Conservation (phyloP, 2,329 filamentous ascomycete species). For the Macroventuria anomochaeta region DNA sequence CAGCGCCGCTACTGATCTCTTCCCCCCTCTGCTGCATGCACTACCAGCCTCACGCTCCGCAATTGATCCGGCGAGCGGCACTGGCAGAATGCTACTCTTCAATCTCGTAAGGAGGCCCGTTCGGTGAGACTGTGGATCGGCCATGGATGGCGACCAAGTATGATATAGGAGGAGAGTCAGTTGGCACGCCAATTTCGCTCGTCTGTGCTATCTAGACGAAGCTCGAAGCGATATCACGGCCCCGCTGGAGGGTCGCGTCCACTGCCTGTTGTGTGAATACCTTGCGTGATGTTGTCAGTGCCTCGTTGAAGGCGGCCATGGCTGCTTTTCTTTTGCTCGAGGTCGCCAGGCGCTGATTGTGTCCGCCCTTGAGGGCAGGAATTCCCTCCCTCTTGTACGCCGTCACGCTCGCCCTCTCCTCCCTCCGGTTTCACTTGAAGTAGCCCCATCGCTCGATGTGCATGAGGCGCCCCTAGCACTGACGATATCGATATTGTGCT, state of each 20-base stretch:
- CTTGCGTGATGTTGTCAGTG: conserved; percentile 33
- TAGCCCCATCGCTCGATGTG: conserved; percentile 47
- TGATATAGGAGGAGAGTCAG: conserved; percentile 19
- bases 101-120: conserved; percentile 19
- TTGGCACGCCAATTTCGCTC: conserved; percentile 16
- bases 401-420: conserved; percentile 41
- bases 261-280: conserved; percentile 16
- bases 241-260: conserved; percentile 19
- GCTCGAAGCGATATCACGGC: conserved; percentile 19
- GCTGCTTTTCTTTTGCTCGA: conserved; percentile 45
- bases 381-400: conserved; percentile 47
- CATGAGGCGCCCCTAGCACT: conserved; percentile 48
- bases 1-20: conserved; percentile 23
- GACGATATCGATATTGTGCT: conserved; percentile 43
- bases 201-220: conserved; percentile 26
- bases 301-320: conserved; percentile 31
- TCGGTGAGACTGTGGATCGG: conserved; percentile 17
- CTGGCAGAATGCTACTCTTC: conserved; percentile 20
- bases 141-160: neutral
- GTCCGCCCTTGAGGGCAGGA: conserved; percentile 37
- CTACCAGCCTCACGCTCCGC: conserved; percentile 35
- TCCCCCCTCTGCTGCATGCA: conserved; percentile 30
- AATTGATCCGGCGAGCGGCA: conserved; percentile 27
- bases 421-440: conserved; percentile 46
- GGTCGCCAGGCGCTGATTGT: conserved; percentile 38